A percentile compares a stretch with the other conserved stretches of the same genome.
Evolutionary conservation across 371 early-diverging fungal species (phyloP).

Genomic region (Parasitella parasitica): DNA sequence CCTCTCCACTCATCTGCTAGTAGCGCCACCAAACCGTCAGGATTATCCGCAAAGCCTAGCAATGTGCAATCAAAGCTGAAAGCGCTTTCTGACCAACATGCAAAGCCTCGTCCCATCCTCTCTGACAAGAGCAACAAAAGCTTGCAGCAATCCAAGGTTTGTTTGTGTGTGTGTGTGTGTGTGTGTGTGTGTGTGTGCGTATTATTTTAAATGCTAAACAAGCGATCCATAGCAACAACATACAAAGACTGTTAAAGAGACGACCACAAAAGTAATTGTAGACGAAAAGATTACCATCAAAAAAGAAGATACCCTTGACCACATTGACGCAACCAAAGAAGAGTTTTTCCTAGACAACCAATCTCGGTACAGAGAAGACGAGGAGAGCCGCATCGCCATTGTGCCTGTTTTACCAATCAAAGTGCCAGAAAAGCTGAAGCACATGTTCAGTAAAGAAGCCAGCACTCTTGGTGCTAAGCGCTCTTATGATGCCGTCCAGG

Average conservation of each 20-base stretch:
- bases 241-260: not conserved
- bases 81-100: not conserved
- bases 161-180: not conserved
- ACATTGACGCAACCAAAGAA: not conserved
- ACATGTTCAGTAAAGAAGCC: not conserved
- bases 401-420: constrained; percentile 39
- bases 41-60: not conserved
- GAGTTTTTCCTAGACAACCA: constrained; percentile 34
- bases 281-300: not conserved
- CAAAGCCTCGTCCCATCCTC: constrained; percentile 5
- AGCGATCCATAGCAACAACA: not conserved
- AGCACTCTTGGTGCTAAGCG: not conserved
- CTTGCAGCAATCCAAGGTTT: not conserved
- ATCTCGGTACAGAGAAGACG: constrained; percentile 18
- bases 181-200: not conserved
- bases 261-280: not conserved
- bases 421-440: constrained; percentile 20
- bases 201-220: not conserved
- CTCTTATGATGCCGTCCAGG: not conserved
- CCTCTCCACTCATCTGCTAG: not conserved
- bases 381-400: constrained; percentile 1
- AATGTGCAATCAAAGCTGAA: not conserved
- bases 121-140: constrained; percentile 21
- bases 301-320: constrained; percentile 4
- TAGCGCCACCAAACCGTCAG: not conserved